Evolutionary conservation across 768 basidiomycete species (phyloP), one percentile per base, ranked within the genome.

Genomic region (Podaxis rugospora): DNA sequence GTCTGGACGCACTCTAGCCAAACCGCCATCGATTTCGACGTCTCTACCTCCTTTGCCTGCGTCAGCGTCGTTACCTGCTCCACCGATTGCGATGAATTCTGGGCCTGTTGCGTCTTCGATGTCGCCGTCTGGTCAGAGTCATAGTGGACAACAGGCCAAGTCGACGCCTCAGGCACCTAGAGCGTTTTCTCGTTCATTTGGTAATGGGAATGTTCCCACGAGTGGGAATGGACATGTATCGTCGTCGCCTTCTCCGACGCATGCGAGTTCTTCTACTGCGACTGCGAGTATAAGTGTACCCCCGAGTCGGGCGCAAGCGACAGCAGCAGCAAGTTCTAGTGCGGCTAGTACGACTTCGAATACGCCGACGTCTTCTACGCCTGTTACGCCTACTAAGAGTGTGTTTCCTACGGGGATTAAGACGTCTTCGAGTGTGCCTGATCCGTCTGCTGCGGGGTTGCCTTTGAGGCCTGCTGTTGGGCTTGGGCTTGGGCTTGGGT

Each of bases 351-450:
- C 59, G 16, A 46, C 5, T 4, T 46, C 59, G 39, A 53, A 40
- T 32, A 60, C 59, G 16, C 55, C 55, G 6, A 57, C 42, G 11
- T 57, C 55, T 4, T 57, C 55, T 13, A 57, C 55, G 9, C 55
- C 55, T 1, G 55, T 21, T 21, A 53, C 52, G 10, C 52, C 42
- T 18, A 44, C 42, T 1, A 44, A 18, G 9, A 7, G n/a, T 7
- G 18, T 14, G 42, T 44, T 44, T 9, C 28, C 60, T 5, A 55
- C 23, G 2, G 42, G 18, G 37, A 18, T 32, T 2, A 37, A 23
- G 23, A 23, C 23, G 47, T 10, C 25, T 9, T 21, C 47, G 25
- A 44, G n/a, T 44, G 9, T 46, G 2, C 44, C 55, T 2, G 36
- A 47, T 27, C 56, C 56, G 21, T 27, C 56, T 4, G 47, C 18